phyloP scores from a whole-genome alignment of 148 eudicot species.

The Oxyria digyna region DNA sequence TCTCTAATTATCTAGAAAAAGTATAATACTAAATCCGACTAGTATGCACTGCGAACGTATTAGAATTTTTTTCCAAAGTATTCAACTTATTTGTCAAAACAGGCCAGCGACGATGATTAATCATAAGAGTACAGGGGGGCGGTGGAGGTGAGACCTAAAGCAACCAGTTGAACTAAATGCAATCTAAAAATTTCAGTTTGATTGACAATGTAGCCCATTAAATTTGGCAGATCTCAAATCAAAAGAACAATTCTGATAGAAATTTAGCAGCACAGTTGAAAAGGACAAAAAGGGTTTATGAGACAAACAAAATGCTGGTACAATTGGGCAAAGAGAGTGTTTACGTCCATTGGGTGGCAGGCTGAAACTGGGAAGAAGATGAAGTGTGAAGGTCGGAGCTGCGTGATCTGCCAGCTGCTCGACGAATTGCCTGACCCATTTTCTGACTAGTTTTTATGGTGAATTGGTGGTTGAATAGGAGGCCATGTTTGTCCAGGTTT shows the following conservation, averaged over 20 bases:
- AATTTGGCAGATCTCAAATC: not conserved
- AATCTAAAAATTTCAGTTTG: not conserved
- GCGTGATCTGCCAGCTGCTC: constrained; percentile 75
- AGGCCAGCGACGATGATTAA: too few species aligned
- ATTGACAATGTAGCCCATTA: too few species aligned
- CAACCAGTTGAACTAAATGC: not conserved
- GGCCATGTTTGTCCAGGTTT: not conserved
- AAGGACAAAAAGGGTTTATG: not conserved
- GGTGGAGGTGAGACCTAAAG: too few species aligned
- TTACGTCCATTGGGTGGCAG: constrained; percentile 13
- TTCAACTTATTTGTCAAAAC: too few species aligned
- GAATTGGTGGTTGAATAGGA: not conserved
- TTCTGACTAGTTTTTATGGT: not conserved
- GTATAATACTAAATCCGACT: too few species aligned
- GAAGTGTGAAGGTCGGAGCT: constrained; percentile 26
- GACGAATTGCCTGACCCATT: constrained; percentile 97
- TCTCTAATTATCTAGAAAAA: too few species aligned
- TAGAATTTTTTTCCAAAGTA: too few species aligned
- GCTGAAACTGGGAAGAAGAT: constrained; percentile 20
- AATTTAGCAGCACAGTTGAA: not conserved
- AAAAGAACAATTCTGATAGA: not conserved
- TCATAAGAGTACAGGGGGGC: too few species aligned
- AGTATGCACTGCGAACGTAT: too few species aligned
- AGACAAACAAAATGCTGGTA: not conserved
- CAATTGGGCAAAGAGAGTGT: not conserved